These are phyloP conservation scores for Leishmania amazonensis DNA, from an alignment of 208 protist genomes.

Conservation along the genomic window DNA sequence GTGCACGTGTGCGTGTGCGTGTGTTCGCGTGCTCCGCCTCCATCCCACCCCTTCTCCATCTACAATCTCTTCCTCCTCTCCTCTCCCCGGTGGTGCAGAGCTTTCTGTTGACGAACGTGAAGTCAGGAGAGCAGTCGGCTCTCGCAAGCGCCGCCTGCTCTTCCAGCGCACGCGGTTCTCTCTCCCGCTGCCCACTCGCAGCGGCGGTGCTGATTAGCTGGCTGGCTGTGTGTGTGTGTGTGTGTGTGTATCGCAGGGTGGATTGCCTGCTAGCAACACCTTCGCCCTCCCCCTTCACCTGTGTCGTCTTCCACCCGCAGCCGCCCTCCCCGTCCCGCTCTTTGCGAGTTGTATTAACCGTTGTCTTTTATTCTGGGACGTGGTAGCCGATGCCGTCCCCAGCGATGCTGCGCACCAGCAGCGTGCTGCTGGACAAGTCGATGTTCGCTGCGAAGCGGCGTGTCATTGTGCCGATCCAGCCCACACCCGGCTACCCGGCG, in stretches of 20 bases:
- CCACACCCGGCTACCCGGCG: slow-evolving; percentile 77
- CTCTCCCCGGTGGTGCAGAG: neutral
- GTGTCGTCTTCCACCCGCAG: neutral
- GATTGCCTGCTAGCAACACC: neutral
- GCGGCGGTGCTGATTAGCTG: neutral
- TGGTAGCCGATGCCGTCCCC: neutral
- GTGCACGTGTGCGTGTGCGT: neutral
- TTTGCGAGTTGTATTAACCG: neutral
- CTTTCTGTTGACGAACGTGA: neutral
- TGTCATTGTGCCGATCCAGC: slow-evolving; percentile 88
- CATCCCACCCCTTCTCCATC: neutral
- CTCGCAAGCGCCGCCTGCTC: slow-evolving; percentile 5
- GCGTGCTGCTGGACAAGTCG: slow-evolving; percentile 81
- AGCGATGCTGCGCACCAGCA: slow-evolving; percentile 36
- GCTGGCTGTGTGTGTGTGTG: neutral
- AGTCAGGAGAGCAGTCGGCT: slow-evolving; percentile 2
- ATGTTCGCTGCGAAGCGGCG: slow-evolving; percentile 92
- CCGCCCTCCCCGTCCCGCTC: too few species aligned
- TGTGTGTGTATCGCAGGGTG: neutral
- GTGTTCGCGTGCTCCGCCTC: neutral
- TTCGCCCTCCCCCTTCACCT: neutral
- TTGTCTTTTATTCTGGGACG: neutral
- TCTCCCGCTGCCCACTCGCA: neutral
- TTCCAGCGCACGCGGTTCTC: slow-evolving; percentile 2
- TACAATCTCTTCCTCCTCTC: neutral